Conservation (phyloP, 108 stramenopile genomes). For the Pinguiococcus pyrenoidosus region DNA sequence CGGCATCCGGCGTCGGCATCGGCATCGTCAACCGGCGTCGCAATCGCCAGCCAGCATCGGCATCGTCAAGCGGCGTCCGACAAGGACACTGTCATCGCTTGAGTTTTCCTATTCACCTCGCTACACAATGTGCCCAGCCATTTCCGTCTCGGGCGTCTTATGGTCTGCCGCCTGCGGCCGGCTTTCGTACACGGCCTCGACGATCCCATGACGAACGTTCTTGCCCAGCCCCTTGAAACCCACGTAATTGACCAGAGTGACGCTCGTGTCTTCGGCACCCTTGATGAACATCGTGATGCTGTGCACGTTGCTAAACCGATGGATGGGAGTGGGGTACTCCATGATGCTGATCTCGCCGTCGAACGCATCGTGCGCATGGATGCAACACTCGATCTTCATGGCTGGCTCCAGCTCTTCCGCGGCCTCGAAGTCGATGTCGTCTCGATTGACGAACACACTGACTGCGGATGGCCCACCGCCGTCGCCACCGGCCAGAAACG, state of each 20-base stretch:
- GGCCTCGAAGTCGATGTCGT: constrained; percentile 16
- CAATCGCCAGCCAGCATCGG: no score
- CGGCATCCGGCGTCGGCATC: no score
- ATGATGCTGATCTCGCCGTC: not conserved
- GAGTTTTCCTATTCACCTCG: no score
- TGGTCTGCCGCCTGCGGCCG: constrained; percentile 3
- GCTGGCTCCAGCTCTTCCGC: constrained; percentile 5
- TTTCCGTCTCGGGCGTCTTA: no score
- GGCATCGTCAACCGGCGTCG: no score
- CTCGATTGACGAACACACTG: not conserved
- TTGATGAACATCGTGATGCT: constrained; percentile 9
- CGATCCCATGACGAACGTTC: constrained; percentile 6
- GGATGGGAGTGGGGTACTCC: constrained; percentile 5
- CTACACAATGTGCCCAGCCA: no score
- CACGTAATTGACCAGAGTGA: constrained; percentile 15
- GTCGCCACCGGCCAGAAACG: not conserved
- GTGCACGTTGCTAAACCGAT: constrained; percentile 3
- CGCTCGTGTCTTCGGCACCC: constrained; percentile 5
- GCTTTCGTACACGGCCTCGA: constrained; percentile 12
- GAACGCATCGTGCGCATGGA: constrained; percentile 6
- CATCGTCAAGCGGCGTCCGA: no score
- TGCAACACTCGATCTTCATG: constrained; percentile 2
- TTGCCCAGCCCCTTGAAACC: constrained; percentile 17
- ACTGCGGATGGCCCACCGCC: not conserved
- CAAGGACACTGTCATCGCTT: no score